These are phyloP conservation scores for Fusarium sororula DNA, from an alignment of 2,329 filamentous ascomycete species.

Conservation along the genomic window DNA sequence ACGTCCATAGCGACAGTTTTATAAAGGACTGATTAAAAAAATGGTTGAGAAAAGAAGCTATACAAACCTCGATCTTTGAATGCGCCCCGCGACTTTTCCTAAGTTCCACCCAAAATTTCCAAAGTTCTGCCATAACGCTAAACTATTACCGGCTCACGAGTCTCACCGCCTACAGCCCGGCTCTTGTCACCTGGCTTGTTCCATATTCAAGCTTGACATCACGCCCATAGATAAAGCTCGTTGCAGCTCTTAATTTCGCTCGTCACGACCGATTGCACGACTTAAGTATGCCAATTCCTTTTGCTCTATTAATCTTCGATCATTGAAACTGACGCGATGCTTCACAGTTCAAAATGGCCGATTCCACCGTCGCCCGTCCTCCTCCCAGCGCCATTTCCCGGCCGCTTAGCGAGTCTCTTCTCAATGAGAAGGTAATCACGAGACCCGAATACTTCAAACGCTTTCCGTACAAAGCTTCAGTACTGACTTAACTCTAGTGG, in stretches of 20 bases:
- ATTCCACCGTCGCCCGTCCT: slow-evolving; percentile 57
- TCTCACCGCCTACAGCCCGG: slow-evolving; percentile 56
- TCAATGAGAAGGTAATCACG: slow-evolving; percentile 92
- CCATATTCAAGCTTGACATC: slow-evolving; percentile 48
- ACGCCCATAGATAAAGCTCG: slow-evolving; percentile 44
- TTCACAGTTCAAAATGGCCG: slow-evolving; percentile 58
- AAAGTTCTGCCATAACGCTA: slow-evolving; percentile 55
- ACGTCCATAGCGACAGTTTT: slow-evolving; percentile 31
- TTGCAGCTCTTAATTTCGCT: slow-evolving; percentile 41
- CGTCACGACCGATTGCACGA: slow-evolving; percentile 35
- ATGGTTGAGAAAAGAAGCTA: slow-evolving; percentile 26
- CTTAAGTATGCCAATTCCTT: slow-evolving; percentile 39
- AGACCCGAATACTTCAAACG: not conserved
- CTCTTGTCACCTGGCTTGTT: slow-evolving; percentile 51
- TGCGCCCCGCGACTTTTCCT: slow-evolving; percentile 42
- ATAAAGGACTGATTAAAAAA: slow-evolving; percentile 12
- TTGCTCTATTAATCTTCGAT: not conserved
- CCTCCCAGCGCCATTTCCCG: slow-evolving; percentile 74
- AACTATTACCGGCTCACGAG: slow-evolving; percentile 30
- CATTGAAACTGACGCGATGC: slow-evolving; percentile 36
- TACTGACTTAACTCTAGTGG: slow-evolving; percentile 71
- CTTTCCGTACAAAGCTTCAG: not conserved
- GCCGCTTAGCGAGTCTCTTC: slow-evolving; percentile 95
- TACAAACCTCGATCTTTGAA: slow-evolving; percentile 24
- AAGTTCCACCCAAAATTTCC: slow-evolving; percentile 51